A percentile compares a stretch with the other conserved stretches of the same genome.
Conservation (phyloP, 2,329 filamentous ascomycete species). For the Botrytis pseudocinerea region DNA sequence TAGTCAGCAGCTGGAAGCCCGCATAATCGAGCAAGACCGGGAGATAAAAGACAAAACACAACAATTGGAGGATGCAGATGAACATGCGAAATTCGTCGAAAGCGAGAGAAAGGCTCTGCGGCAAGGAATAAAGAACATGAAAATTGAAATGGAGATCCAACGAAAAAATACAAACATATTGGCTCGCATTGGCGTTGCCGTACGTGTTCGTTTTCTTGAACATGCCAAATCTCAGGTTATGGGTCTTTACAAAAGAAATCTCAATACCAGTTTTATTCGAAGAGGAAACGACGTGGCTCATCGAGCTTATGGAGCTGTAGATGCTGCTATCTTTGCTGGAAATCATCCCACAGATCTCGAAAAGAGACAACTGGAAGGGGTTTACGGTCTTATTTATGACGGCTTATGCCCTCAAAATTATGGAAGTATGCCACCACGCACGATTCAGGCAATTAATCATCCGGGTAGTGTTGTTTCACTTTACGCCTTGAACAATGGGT, state of each 20-base stretch:
- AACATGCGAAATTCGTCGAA: not conserved
- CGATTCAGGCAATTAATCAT: constrained; percentile 2
- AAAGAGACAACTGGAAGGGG: not conserved
- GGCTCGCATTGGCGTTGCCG: not conserved
- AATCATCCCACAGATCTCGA: not conserved
- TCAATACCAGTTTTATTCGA: not conserved
- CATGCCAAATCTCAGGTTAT: not conserved
- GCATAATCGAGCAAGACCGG: not conserved
- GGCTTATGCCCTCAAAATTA: not conserved
- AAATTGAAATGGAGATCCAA: not conserved
- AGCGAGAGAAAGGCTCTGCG: not conserved
- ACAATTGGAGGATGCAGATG: constrained; percentile 2
- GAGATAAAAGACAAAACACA: not conserved
- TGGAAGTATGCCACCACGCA: not conserved
- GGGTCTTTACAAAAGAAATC: not conserved
- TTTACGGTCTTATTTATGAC: not conserved
- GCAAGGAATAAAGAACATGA: not conserved
- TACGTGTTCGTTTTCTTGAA: constrained; percentile 9
- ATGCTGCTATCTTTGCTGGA: not conserved
- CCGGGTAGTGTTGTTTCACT: not conserved
- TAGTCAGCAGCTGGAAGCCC: not conserved
- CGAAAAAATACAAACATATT: not conserved
- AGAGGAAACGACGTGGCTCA: constrained; percentile 7
- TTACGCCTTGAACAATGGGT: not conserved
- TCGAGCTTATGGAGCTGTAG: not conserved